Evolutionary conservation across 805 yeast genomes (phyloP), one percentile per base, ranked within the genome.

Genomic region (Teunomyces barrocoloradensis): DNA sequence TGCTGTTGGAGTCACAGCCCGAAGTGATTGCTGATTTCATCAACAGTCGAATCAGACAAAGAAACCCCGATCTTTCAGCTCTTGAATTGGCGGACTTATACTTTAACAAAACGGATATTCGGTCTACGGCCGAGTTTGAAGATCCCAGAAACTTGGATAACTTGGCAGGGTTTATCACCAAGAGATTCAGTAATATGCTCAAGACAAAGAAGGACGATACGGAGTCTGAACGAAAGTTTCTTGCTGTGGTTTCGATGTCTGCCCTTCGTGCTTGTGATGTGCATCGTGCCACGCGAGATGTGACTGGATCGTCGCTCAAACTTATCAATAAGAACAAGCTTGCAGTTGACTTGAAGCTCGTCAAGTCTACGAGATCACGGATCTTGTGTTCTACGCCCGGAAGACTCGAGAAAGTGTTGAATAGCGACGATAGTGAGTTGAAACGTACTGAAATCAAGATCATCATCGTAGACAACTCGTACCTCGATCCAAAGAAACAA

Each of bases 251-350:
- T 12, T 77, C 91, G 0, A 78, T 86, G 73, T 88, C 96, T 0
- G 94, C 96, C 9, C 71, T 89, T 20, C 77, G 97, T 54, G 94
- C 89, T 1, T 92, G 97, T 58, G 97, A 91, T 57, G 76, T 89
- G 2, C 85, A 79, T 59, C 78, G 96, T 53, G 81, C 87, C 1
- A 64, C 79, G 45, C 74, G 66, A 61, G 75, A 57, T 46, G 49
- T 72, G n/a, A 56, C 71, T 34, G 76, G 80, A 9, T 79, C 83
- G 0, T 79, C 89, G 3, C 56, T 87, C 42, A 89, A 88, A 62
- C 61, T 89, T 42, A 88, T 89, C 58, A 79, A 84, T 52, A 89
- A 89, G 66, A 88, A 87, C 61, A 83, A 84, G 53, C 60, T 87
- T 40, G 75, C 78, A 28, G 84, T 83, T 37, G 96, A 89, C 58